phyloP scores from a whole-genome alignment of 1,284 basidiomycete species.

The Cronartium ribicola region DNA sequence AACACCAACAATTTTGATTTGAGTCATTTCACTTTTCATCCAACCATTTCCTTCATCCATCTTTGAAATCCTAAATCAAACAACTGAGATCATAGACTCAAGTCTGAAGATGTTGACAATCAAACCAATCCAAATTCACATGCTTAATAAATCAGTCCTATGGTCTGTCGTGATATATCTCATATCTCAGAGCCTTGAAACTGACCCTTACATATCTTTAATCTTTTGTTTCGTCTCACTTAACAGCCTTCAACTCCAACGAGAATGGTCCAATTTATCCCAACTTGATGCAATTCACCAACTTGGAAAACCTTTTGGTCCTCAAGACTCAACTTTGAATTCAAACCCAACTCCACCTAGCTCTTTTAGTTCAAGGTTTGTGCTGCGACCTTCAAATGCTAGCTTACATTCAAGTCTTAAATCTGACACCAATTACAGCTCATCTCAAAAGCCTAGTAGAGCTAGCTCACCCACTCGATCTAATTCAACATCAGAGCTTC shows the following conservation, averaged over 20 bases:
- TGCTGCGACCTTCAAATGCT: conserved; percentile 13
- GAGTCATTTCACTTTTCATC: no score
- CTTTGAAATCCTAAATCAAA: no score
- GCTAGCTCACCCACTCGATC: not conserved
- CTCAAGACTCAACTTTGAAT: not conserved
- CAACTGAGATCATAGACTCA: no score
- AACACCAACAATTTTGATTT: no score
- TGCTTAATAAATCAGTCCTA: no score
- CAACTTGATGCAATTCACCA: conserved; percentile 2
- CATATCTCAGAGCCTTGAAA: no score
- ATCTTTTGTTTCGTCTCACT: no score
- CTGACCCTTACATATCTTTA: no score
- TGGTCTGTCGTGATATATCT: no score
- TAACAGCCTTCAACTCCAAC: conserved; percentile 28
- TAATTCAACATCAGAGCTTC: not conserved
- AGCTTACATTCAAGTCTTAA: not conserved
- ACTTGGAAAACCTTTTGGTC: conserved; percentile 31
- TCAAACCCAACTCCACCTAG: conserved; percentile 13
- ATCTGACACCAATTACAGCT: not conserved
- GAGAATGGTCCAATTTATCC: conserved; percentile 38
- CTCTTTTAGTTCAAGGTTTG: conserved; percentile 4
- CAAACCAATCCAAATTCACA: no score
- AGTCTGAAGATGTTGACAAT: no score
- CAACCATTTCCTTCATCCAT: no score
- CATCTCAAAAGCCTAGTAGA: not conserved